These are phyloP conservation scores for Pyrus communis DNA, from an alignment of 306 rosid species.

Conservation along the genomic window DNA sequence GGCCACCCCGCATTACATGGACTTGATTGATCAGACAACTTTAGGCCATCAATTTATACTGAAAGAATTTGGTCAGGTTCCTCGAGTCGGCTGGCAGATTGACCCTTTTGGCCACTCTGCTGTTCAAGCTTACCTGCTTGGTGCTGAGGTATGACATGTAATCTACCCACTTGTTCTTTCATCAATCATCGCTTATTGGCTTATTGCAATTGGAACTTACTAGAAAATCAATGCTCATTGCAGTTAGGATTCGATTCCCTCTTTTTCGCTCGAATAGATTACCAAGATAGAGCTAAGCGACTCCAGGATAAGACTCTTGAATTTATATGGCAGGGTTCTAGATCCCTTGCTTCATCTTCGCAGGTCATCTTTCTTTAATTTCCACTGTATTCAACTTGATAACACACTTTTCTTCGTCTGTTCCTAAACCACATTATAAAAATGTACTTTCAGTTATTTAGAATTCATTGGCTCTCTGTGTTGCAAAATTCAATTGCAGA, in stretches of 20 bases:
- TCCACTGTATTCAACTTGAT: not conserved
- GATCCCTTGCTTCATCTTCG: slow-evolving; percentile 62
- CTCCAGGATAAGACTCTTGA: slow-evolving; percentile 64
- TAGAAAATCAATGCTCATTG: slow-evolving; percentile 21
- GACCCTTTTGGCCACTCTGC: slow-evolving; percentile 87
- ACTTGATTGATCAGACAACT: slow-evolving; percentile 80
- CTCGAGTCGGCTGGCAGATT: slow-evolving; percentile 89
- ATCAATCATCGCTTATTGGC: not conserved
- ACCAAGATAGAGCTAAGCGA: slow-evolving; percentile 75
- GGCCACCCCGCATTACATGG: slow-evolving; percentile 78
- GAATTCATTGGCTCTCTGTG: not conserved
- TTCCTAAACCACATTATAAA: not conserved
- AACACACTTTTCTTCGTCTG: not conserved
- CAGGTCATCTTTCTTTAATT: slow-evolving; percentile 32
- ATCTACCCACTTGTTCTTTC: not conserved
- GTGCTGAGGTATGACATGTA: slow-evolving; percentile 50
- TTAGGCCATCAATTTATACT: slow-evolving; percentile 65
- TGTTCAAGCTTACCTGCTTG: slow-evolving; percentile 79
- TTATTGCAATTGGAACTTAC: not conserved
- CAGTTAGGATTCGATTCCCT: slow-evolving; percentile 84
- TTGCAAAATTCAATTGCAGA: slow-evolving; percentile 32
- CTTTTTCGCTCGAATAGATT: slow-evolving; percentile 74
- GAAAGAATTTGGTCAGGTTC: slow-evolving; percentile 55
- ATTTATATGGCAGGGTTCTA: slow-evolving; percentile 75
- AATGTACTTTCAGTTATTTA: not conserved